These are phyloP conservation scores for Zygosaccharomyces pseudobailii DNA, from an alignment of 1,139 yeast species.

Conservation along the genomic window DNA sequence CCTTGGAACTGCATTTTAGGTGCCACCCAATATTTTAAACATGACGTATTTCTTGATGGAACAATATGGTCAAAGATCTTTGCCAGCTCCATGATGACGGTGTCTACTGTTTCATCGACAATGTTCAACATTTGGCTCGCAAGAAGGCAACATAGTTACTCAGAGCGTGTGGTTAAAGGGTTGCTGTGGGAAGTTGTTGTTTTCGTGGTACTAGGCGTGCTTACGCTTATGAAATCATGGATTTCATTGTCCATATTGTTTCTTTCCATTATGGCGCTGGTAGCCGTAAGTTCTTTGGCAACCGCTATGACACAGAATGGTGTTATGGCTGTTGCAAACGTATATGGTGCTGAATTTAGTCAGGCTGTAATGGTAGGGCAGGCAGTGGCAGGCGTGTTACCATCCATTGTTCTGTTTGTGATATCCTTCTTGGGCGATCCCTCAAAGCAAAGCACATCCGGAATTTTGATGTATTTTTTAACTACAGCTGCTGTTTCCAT, in stretches of 20 bases:
- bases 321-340: slow-evolving; percentile 78
- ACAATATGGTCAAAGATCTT: slow-evolving; percentile 56
- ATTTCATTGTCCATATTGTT: slow-evolving; percentile 45
- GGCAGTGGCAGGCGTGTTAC: slow-evolving; percentile 88
- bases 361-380: slow-evolving; percentile 94
- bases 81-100: slow-evolving; percentile 85
- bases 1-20: slow-evolving; percentile 94
- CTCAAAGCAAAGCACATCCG: slow-evolving; percentile 42
- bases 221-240: slow-evolving; percentile 32
- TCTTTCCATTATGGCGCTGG: slow-evolving; percentile 53
- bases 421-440: slow-evolving; percentile 44
- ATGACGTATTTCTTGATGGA: slow-evolving; percentile 52
- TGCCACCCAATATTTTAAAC: slow-evolving; percentile 73
- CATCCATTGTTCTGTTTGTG: slow-evolving; percentile 67
- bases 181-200: slow-evolving; percentile 51
- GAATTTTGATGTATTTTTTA: slow-evolving; percentile 58
- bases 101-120: slow-evolving; percentile 70
- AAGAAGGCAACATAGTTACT: slow-evolving; percentile 63
- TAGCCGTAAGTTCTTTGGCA: slow-evolving; percentile 56
- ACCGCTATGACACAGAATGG: slow-evolving; percentile 85
- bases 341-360: slow-evolving; percentile 66
- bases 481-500: slow-evolving; percentile 63
- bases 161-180: slow-evolving; percentile 55
- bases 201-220: slow-evolving; percentile 42
- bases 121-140: slow-evolving; percentile 60